Evolutionary conservation across 306 rosid species (phyloP).

Genomic region (Corylus heterophylla): DNA sequence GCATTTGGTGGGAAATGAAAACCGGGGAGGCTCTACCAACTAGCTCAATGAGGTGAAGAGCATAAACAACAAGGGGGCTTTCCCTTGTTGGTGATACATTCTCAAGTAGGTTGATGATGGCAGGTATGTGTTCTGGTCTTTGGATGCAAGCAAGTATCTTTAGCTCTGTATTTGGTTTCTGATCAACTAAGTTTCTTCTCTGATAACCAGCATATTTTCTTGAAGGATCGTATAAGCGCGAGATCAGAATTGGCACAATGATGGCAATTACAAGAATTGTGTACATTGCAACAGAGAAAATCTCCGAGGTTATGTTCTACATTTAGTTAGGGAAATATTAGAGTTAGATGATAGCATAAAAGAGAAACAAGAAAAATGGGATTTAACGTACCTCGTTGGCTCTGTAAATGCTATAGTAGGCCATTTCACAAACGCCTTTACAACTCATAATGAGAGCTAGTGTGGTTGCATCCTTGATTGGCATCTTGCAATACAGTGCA

Average conservation of each 20-base stretch:
- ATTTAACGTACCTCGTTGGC: constrained; percentile 38
- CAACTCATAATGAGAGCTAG: constrained; percentile 52
- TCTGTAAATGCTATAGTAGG: constrained; percentile 25
- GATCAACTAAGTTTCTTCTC: constrained; percentile 46
- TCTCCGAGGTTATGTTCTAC: constrained; percentile 34
- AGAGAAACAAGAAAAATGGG: not conserved
- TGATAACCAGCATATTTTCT: constrained; percentile 58
- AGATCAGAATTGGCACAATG: constrained; percentile 30
- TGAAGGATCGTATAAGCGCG: constrained; percentile 49
- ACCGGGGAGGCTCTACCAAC: constrained; percentile 63
- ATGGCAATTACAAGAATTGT: constrained; percentile 26
- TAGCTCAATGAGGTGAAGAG: constrained; percentile 61
- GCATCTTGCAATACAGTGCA: constrained; percentile 43
- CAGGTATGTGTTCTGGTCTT: constrained; percentile 38
- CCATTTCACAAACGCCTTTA: constrained; percentile 69
- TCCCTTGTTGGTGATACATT: constrained; percentile 47
- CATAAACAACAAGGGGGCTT: constrained; percentile 39
- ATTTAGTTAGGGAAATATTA: not conserved
- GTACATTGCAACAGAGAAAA: constrained; percentile 27
- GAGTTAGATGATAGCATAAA: not conserved
- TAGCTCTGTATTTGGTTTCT: constrained; percentile 37
- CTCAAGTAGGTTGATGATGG: constrained; percentile 57
- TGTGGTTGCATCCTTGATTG: constrained; percentile 37
- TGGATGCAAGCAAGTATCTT: constrained; percentile 52
- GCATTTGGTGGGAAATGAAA: constrained; percentile 56